Evolutionary conservation across 306 rosid genomes (phyloP), one percentile per base, ranked within the genome.

Genomic region (Prunus davidiana): DNA sequence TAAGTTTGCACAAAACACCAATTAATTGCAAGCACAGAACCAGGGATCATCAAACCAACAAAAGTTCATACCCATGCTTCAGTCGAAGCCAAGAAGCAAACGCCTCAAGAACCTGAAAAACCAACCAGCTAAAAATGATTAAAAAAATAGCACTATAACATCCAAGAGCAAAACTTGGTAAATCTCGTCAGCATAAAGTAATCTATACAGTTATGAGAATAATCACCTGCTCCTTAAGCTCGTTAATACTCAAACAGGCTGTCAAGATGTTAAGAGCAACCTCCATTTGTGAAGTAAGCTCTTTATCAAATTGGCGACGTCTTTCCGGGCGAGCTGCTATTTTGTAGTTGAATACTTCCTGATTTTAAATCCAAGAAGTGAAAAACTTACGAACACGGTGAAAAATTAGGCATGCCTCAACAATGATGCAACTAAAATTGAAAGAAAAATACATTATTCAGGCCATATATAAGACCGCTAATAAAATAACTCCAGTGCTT

Each of bases 61-160:
- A 24, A 45, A 79, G 50, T 20, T 27, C 77, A 81, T 91, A 96
- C 99, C 98, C 98, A 75, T 96, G 99, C 89, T 91, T 96, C 76
- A 96, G 88, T 74, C 97, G 93, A 86, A 96, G 98, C 99, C 99
- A 96, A 71, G 99, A 93, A 85, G 97, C 91, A 91, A 96, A 96
- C 76, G 99, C 99, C 86, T 96, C 99, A 28, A 96, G 99, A 86
- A 89, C 97, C 99, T 96, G 90, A 75, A 61, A 79, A 75, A 66
- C 81, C 77, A 72, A 84, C 76, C 32, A 76, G 49, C 75, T 60
- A 73, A 75, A 75, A 67, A 73, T 60, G 45, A 66, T 70, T 72
- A 84, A 76, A 70, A 80, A 80, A 64, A 61, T 71, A 62, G 75
- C 67, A 24, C 78, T 38, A 51, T 49, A 71, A 41, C 15, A 14